Percentiles rank a stretch among this genome's conserved stretches.
These are phyloP conservation scores for Inga oerstediana DNA, from an alignment of 306 rosid genomes.

Conservation along the genomic window DNA sequence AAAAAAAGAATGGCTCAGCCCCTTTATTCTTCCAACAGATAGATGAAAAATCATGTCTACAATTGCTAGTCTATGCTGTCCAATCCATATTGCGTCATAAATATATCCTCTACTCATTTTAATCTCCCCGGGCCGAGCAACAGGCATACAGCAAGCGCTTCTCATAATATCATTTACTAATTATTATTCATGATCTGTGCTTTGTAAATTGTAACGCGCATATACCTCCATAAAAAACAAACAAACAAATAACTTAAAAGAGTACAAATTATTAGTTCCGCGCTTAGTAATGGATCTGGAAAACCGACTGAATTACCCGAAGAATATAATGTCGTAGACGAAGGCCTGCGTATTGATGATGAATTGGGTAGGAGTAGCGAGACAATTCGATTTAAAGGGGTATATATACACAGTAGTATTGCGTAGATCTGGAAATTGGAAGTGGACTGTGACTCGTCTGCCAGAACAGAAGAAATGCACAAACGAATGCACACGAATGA, in stretches of 20 bases:
- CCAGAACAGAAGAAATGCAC: background rate
- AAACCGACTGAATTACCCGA: background rate
- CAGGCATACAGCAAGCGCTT: background rate
- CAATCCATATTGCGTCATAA: background rate
- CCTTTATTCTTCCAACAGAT: background rate
- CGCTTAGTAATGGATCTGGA: background rate
- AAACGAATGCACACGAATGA: background rate
- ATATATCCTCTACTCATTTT: background rate
- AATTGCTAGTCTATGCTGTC: background rate
- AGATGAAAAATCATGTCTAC: background rate
- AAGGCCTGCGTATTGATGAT: background rate
- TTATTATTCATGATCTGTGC: background rate
- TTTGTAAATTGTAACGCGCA: too few species aligned
- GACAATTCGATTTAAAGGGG: background rate
- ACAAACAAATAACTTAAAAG: too few species aligned
- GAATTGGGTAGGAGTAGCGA: background rate
- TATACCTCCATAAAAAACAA: background rate
- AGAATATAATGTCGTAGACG: background rate
- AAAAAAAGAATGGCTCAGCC: background rate
- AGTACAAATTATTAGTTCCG: too few species aligned
- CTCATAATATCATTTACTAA: background rate
- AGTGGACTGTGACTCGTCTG: background rate
- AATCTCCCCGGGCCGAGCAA: background rate
- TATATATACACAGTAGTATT: background rate
- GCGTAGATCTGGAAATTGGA: conserved; percentile 19